Percentiles rank a stretch among this genome's conserved stretches.
Evolutionary conservation across 441 rosid species (phyloP).

Genomic region (Metrosideros polymorpha): DNA sequence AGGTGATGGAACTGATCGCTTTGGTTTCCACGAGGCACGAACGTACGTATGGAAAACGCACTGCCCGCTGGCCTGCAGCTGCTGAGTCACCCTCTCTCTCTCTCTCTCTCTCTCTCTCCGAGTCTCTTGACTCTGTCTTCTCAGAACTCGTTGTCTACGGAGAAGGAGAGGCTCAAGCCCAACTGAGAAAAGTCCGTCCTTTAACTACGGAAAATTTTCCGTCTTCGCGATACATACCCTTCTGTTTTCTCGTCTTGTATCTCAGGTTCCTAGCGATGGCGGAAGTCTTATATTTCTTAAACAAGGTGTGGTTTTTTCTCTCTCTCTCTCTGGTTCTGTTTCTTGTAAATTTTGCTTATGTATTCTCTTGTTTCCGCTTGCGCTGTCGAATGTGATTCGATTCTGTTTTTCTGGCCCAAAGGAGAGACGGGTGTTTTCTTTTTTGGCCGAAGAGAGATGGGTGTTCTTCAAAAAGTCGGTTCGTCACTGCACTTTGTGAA

Average conservation of each 20-base stretch:
- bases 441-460: background rate
- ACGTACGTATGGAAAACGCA: background rate
- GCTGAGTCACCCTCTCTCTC: background rate
- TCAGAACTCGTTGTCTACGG: constrained; percentile 32
- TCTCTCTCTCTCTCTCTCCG: background rate
- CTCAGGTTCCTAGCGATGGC: background rate
- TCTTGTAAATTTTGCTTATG: background rate
- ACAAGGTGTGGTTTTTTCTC: constrained; percentile 37
- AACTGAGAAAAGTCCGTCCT: background rate
- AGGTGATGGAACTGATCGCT: background rate
- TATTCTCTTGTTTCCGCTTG: background rate
- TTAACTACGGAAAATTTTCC: background rate
- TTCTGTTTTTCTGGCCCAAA: background rate
- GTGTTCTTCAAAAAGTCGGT: background rate
- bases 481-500: background rate
- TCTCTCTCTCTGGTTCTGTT: background rate
- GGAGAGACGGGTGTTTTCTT: background rate
- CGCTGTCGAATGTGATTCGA: background rate
- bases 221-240: background rate
- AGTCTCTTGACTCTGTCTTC: constrained; percentile 12
- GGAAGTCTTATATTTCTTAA: constrained; percentile 25
- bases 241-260: background rate
- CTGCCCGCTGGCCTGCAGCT: background rate
- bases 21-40: background rate
- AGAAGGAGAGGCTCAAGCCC: background rate